Evolutionary conservation across 2,329 filamentous ascomycete genomes (phyloP).

Genomic region (Thielaviopsis euricoi): DNA sequence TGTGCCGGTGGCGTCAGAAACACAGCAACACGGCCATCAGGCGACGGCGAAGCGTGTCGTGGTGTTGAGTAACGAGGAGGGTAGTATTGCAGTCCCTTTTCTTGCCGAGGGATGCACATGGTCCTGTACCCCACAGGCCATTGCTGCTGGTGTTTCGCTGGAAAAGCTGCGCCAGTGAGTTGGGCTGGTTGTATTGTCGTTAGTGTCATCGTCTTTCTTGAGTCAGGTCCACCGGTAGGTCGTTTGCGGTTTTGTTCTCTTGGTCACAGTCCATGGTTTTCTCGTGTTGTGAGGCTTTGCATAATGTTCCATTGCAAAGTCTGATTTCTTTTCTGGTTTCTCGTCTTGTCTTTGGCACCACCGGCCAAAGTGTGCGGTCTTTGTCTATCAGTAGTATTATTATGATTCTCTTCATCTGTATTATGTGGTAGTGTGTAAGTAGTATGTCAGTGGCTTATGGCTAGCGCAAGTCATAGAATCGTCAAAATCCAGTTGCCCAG

Average conservation of each 20-base stretch:
- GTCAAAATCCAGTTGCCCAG: slow-evolving; percentile 4
- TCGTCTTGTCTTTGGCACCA: neutral
- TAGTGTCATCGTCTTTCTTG: neutral
- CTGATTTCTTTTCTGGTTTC: neutral
- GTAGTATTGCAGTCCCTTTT: slow-evolving; percentile 12
- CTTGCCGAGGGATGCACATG: slow-evolving; percentile 12
- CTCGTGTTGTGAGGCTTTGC: neutral
- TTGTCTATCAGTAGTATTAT: neutral
- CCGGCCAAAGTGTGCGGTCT: neutral
- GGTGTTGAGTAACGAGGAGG: slow-evolving; percentile 4
- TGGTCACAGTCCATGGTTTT: neutral
- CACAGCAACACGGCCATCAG: neutral
- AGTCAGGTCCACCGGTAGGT: neutral
- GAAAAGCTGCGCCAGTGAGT: neutral
- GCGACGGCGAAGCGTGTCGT: neutral
- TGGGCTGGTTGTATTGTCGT: neutral
- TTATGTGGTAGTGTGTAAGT: neutral
- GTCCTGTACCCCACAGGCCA: slow-evolving; percentile 6
- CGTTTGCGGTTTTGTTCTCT: neutral
- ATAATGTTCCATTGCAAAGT: neutral
- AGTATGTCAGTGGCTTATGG: neutral
- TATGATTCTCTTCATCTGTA: neutral
- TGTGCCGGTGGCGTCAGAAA: neutral
- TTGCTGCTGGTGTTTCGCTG: slow-evolving; percentile 3
- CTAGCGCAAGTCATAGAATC: neutral